Evolutionary conservation across 1,284 basidiomycete genomes (phyloP), one percentile per base, ranked within the genome.

Genomic region (Ustilago crameri): DNA sequence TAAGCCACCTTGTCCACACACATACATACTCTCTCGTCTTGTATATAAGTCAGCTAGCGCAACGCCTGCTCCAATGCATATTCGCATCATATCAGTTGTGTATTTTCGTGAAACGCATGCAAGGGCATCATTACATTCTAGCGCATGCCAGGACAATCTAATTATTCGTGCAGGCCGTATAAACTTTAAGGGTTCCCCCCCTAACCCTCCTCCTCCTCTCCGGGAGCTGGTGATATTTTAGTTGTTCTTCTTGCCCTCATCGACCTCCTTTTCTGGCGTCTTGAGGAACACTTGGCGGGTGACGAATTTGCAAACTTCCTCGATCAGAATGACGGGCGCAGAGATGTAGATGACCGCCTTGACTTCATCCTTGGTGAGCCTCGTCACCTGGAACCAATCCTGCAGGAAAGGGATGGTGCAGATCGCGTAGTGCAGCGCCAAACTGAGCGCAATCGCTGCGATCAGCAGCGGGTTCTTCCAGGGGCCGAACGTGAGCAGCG

Each of bases 291-390:
- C 15, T 15, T 70, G n/a, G 8, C 35, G 27, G 0, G 70, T 68
- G 22, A 68, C 49, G 27, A 61, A 20, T 55, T 69, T 66, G 45
- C 72, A 74, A 22, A 63, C 45, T 84, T 98, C 96, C 84, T 98
- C 95, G 55, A 98, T 91, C 50, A 91, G 54, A 48, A 98, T 83
- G 46, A 98, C 94, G 5, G 95, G 96, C 10, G 90, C 89, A 68
- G 92, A 94, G 71, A 98, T 88, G 77, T 87, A 89, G 60, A 98
- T 83, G 9, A 98, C 95, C n/a, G 93, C 94, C 83, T 91, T 90
- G 94, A 95, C 98, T 85, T 98, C 95, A 17, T 84, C 85, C 90
- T 89, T 91, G 86, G 93, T 95, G 59, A 98, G 87, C 3, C 94
- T 91, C 0, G 91, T 90, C 82, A 98, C 95, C 52, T 91, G 91